phyloP scores from a whole-genome alignment of 2,329 filamentous ascomycete species.

The Keithomyces neogunnii region DNA sequence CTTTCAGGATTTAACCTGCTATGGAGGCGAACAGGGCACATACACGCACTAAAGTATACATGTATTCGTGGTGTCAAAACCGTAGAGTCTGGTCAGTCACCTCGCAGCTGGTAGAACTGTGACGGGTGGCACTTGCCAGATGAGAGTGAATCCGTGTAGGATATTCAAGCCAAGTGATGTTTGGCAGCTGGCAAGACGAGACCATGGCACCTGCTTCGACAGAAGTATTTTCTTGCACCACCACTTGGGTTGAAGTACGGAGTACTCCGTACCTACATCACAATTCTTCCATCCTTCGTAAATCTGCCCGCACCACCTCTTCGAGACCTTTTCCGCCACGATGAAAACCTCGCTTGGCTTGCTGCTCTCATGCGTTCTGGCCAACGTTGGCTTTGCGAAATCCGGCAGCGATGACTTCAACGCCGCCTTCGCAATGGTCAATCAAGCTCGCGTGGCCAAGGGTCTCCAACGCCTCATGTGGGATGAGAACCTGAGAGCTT shows the following conservation, averaged over 20 bases:
- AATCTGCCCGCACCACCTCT: no score
- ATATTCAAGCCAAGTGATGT: not conserved
- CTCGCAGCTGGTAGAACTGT: not conserved
- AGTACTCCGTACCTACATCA: not conserved
- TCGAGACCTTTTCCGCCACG: not conserved
- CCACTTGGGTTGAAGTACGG: no score
- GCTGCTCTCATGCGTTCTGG: slow-evolving; percentile 5
- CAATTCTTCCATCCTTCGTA: no score
- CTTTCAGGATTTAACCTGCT: no score
- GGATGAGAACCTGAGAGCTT: slow-evolving; percentile 21
- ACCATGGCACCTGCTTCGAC: not conserved
- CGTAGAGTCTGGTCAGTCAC: no score
- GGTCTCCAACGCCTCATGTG: slow-evolving; percentile 19
- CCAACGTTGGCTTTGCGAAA: slow-evolving; percentile 1
- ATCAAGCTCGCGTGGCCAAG: slow-evolving; percentile 21
- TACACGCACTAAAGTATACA: no score
- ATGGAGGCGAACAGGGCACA: no score
- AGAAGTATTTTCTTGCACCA: no score
- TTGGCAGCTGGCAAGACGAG: not conserved
- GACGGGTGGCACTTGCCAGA: not conserved
- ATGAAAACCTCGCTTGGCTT: slow-evolving; percentile 5
- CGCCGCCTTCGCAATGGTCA: slow-evolving; percentile 20
- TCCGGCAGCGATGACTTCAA: slow-evolving; percentile 16
- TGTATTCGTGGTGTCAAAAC: no score
- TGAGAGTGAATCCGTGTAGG: not conserved